Evolutionary conservation across 78 protist genomes (phyloP).

Genomic region (Ministeria vibrans): DNA sequence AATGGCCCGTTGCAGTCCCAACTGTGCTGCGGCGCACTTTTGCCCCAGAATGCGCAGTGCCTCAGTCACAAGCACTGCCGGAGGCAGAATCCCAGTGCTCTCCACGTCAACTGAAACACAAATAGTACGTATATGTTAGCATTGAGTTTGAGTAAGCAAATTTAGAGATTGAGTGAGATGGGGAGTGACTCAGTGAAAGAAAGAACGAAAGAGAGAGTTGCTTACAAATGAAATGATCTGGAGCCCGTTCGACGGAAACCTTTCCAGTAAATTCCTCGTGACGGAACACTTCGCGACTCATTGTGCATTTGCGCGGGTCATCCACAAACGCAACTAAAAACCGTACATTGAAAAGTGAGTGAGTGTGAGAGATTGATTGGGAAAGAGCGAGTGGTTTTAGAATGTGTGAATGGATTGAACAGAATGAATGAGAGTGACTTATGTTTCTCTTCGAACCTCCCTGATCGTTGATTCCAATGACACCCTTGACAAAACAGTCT

Average conservation of each 20-base stretch:
- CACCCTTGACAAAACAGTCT: conserved; percentile 60
- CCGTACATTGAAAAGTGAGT: background rate
- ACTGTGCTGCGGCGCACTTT: no score
- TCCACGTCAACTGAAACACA: no score
- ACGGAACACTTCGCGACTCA: conserved; percentile 86
- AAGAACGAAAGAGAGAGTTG: no score
- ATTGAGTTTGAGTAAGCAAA: no score
- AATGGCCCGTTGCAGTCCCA: no score
- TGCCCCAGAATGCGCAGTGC: no score
- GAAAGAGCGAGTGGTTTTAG: background rate
- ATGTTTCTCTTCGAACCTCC: background rate
- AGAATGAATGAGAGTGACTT: background rate
- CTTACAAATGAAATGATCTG: conserved; percentile 86
- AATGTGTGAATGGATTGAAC: background rate
- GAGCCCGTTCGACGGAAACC: conserved; percentile 47
- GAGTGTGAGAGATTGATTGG: background rate
- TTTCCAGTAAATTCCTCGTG: conserved; percentile 40
- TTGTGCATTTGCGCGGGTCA: conserved; percentile 68
- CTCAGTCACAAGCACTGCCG: no score
- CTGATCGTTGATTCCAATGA: conserved; percentile 84
- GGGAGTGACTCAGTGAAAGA: no score
- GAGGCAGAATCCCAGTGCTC: no score
- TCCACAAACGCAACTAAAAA: conserved; percentile 6
- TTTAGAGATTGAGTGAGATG: no score
- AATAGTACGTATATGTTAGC: no score